These are phyloP conservation scores for Medicago lupulina DNA, from an alignment of 306 rosid genomes.

Conservation along the genomic window DNA sequence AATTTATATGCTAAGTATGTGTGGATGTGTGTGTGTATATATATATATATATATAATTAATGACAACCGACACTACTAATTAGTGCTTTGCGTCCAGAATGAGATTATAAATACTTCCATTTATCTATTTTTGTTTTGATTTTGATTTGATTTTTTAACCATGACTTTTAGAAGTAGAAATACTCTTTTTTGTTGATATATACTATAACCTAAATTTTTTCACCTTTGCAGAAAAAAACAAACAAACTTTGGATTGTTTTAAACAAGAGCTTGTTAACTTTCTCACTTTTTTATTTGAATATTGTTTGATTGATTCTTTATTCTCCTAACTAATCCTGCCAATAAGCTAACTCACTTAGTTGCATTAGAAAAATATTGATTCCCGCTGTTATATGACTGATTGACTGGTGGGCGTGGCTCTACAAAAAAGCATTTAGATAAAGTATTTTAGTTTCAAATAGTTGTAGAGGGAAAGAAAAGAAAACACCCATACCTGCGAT, in stretches of 20 bases:
- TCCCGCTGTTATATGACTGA: not conserved
- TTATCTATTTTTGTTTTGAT: not conserved
- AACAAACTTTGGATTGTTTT: not conserved
- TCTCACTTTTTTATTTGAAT: not conserved
- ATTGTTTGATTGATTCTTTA: not conserved
- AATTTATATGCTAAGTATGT: not conserved
- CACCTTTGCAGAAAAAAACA: not conserved
- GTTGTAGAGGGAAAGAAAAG: slow-evolving; percentile 7
- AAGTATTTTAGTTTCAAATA: slow-evolving; percentile 16
- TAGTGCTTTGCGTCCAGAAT: slow-evolving; percentile 22
- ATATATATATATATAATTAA: too few relatives aligned
- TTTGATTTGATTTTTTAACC: not conserved
- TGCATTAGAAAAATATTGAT: slow-evolving; percentile 17
- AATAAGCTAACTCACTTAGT: slow-evolving; percentile 8
- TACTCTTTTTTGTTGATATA: not conserved
- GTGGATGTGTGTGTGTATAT: too few relatives aligned
- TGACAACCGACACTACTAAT: slow-evolving; percentile 3
- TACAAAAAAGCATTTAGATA: slow-evolving; percentile 15
- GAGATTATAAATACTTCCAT: slow-evolving; percentile 20
- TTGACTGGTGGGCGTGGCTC: not conserved
- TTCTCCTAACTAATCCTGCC: slow-evolving; percentile 16
- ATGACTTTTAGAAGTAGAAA: not conserved
- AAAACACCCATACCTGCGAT: slow-evolving; percentile 17
- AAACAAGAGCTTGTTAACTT: not conserved
- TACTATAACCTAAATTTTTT: not conserved